Conservation (phyloP, 495 filamentous ascomycete genomes). For the Aspergillus indologenus region DNA sequence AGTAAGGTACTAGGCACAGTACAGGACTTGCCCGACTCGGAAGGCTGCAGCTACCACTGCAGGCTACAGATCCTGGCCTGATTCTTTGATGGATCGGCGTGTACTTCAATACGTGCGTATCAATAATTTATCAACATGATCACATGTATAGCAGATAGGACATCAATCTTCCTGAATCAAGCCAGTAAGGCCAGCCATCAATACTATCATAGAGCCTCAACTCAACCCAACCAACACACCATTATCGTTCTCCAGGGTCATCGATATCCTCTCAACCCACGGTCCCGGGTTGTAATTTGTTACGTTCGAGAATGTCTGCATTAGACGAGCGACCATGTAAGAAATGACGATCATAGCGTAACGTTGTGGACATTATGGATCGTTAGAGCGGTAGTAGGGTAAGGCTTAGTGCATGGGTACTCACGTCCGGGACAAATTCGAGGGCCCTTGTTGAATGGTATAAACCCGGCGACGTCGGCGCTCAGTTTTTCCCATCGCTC, state of each 20-base stretch:
- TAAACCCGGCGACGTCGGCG: constrained; percentile 14
- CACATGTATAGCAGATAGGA: too few species aligned
- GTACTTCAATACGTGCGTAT: too few species aligned
- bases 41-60: too few species aligned
- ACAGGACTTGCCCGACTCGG: too few species aligned
- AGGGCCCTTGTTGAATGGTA: constrained; percentile 23
- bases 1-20: too few species aligned
- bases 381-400: neutral
- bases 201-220: neutral
- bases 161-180: too few species aligned
- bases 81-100: too few species aligned
- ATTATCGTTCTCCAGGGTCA: constrained; percentile 23
- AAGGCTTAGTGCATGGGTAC: too few species aligned
- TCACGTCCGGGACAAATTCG: constrained; percentile 23
- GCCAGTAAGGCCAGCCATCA: too few species aligned
- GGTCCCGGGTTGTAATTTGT: constrained; percentile 11
- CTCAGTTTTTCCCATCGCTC: constrained; percentile 20
- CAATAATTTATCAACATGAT: too few species aligned
- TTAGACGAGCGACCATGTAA: constrained; percentile 19
- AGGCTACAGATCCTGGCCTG: too few species aligned
- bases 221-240: constrained; percentile 11
- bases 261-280: constrained; percentile 20
- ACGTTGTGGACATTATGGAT: neutral
- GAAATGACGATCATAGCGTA: constrained; percentile 17
- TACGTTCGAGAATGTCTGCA: constrained; percentile 18